phyloP scores from a whole-genome alignment of 805 yeast genomes.

The Candida manassasensis region DNA sequence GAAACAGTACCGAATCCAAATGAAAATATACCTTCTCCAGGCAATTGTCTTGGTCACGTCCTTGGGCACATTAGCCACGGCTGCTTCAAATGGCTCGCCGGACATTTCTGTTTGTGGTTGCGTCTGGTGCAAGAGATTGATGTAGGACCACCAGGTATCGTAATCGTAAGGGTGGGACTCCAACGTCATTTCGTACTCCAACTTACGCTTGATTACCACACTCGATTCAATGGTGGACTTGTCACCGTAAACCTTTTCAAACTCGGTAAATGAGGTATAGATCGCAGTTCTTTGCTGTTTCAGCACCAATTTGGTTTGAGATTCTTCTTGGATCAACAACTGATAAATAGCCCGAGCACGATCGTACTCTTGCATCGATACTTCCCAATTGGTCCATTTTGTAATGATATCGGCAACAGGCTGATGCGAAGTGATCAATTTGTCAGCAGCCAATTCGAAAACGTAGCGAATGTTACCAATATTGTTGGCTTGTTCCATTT shows the following conservation, averaged over 20 bases:
- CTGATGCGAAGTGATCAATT: slow-evolving; percentile 24
- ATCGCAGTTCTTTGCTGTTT: slow-evolving; percentile 32
- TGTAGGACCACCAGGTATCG: slow-evolving; percentile 80
- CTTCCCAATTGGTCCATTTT: slow-evolving; percentile 72
- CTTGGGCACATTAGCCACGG: slow-evolving; percentile 38
- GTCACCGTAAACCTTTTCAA: slow-evolving; percentile 64
- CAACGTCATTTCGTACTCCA: slow-evolving; percentile 49
- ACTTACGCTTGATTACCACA: slow-evolving; percentile 49
- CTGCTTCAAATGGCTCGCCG: slow-evolving; percentile 35
- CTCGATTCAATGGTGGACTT: slow-evolving; percentile 49
- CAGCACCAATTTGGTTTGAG: slow-evolving; percentile 18
- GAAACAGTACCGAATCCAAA: slow-evolving; percentile 66
- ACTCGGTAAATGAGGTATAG: slow-evolving; percentile 40
- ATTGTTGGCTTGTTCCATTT: slow-evolving; percentile 32
- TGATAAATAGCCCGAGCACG: slow-evolving; percentile 57
- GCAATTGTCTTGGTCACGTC: slow-evolving; percentile 25
- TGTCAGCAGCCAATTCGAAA: slow-evolving; percentile 63
- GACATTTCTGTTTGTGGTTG: slow-evolving; percentile 5
- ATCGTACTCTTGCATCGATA: slow-evolving; percentile 52
- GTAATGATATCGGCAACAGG: slow-evolving; percentile 25
- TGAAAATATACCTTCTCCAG: slow-evolving; percentile 67
- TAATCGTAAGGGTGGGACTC: slow-evolving; percentile 49
- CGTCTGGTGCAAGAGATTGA: slow-evolving; percentile 44
- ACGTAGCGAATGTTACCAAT: slow-evolving; percentile 52
- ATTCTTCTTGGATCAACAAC: slow-evolving; percentile 38